phyloP scores from a whole-genome alignment of 257 asterid genomes.

The Solanum megistacrolobum region DNA sequence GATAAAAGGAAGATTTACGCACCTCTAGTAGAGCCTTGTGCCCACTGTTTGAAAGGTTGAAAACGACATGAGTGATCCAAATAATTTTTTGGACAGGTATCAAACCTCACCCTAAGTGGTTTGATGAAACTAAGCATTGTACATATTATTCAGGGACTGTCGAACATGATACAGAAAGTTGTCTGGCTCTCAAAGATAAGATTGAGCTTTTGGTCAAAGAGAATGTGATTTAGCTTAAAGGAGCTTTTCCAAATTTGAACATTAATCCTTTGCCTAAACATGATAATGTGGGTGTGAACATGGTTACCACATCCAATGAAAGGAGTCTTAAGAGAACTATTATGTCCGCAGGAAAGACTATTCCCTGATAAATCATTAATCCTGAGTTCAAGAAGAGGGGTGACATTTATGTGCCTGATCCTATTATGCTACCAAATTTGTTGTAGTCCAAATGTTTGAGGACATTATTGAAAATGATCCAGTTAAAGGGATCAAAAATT shows the following conservation, averaged over 20 bases:
- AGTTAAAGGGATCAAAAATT: too few species aligned
- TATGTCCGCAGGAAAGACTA: too few species aligned
- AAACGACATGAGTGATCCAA: not conserved
- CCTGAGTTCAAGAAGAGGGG: not conserved
- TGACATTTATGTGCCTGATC: too few species aligned
- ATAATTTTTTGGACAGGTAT: not conserved
- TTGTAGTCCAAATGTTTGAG: not conserved
- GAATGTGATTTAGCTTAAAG: not conserved
- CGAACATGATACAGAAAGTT: not conserved
- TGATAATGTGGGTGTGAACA: too few species aligned
- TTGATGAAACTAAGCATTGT: not conserved
- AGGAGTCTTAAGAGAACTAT: too few species aligned
- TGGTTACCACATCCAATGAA: too few species aligned
- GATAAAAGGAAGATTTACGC: not conserved
- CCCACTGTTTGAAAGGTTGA: not conserved
- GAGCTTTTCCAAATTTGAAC: not conserved
- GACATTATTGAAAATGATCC: not conserved
- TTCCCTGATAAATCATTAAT: too few species aligned
- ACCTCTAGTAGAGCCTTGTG: not conserved
- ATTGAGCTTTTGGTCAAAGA: not conserved
- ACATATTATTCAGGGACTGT: not conserved
- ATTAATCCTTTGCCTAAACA: not conserved
- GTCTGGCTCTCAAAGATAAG: not conserved
- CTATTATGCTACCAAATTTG: too few species aligned
- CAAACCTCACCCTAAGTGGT: not conserved